Base-by-base conservation (phyloP, 495 filamentous ascomycete species). In the Penicillium lividum region DNA sequence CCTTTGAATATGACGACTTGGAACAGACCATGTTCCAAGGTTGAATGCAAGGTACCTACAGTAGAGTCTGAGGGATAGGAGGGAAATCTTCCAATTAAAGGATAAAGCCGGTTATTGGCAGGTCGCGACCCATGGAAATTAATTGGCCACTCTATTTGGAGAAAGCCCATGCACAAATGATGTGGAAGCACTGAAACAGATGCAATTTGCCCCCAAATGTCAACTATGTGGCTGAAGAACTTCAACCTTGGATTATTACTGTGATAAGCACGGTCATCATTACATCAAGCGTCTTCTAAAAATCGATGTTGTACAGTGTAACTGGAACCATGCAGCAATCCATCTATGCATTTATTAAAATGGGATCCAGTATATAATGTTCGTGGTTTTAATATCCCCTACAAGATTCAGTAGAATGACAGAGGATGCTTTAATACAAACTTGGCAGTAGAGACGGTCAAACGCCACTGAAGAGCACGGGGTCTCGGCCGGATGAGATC, bases 401-500 rank as follows among this genome's bases (percentile, higher is more conserved):
- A 22, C 22, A 1, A 22, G 22, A 22, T 2, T 22, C 22, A 22
- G 1, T 2, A 22, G 22, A 22, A 22, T 22, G 22, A 33, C 9
- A n/a, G 51, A 13, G 8, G 22, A 47, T 11, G 45, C 16, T 28
- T 22, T 25, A 22, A 5, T 22, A 31, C 31, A 50, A 29, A 38
- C 34, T 10, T 9, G 34, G 34, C 2, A 40, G 31, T 33, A 33
- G n/a, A 40, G 38, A 40, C 13, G 22, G 44, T 27, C 31, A 16
- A 54, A 30, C 33, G 51, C 34, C 29, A 42, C 40, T 42, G 40
- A 13, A 49, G 49, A 49, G 42, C 48, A 51, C 47, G 63, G 43
- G 43, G 55, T 53, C 40, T 65, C 57, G 60, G 62, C 56, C 54
- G 65, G 55, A 70, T 70, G 67, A 70, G 65, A 70, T 40, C 38